These are phyloP conservation scores for Rosellinia necatrix DNA, from an alignment of 2,329 filamentous ascomycete species.

Conservation along the genomic window DNA sequence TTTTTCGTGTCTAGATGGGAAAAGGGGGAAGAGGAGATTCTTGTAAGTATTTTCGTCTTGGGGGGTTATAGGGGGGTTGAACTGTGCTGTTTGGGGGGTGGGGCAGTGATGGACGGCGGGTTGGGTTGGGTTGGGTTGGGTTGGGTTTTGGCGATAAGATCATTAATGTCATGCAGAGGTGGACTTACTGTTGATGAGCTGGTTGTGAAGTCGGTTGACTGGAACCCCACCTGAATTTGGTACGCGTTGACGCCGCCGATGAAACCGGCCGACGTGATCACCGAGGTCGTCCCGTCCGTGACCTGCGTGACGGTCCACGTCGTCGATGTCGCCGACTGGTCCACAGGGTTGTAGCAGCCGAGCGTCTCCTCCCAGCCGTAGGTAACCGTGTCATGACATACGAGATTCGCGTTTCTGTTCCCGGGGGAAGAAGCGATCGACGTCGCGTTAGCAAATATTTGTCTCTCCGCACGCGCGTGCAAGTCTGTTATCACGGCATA, in stretches of 20 bases:
- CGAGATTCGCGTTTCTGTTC: slow-evolving; percentile 17
- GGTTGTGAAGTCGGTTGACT: slow-evolving; percentile 21
- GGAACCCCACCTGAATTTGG: slow-evolving; percentile 28
- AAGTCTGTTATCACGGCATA: too few relatives aligned
- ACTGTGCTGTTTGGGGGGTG: too few relatives aligned
- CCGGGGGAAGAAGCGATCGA: too few relatives aligned
- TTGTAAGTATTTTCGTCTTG: too few relatives aligned
- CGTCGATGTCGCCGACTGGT: background rate
- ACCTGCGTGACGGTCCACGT: slow-evolving; percentile 21
- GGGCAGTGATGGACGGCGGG: too few relatives aligned
- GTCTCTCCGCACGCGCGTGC: background rate
- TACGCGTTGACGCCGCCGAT: slow-evolving; percentile 30
- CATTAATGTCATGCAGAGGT: too few relatives aligned
- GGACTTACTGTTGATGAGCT: slow-evolving; percentile 1
- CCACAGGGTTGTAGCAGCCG: slow-evolving; percentile 12
- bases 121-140: too few relatives aligned
- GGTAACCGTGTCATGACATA: slow-evolving; percentile 6
- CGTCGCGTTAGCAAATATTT: background rate
- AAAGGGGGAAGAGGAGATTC: too few relatives aligned
- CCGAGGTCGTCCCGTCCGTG: slow-evolving; percentile 1
- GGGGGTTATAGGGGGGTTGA: too few relatives aligned
- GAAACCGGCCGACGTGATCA: background rate
- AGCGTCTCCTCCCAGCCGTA: slow-evolving; percentile 27
- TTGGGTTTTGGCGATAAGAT: too few relatives aligned
- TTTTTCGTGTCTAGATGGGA: too few relatives aligned